A percentile compares a stretch with the other conserved stretches of the same genome.
phyloP scores from a whole-genome alignment of 805 yeast species.

The Pichia sporocuriosa region DNA sequence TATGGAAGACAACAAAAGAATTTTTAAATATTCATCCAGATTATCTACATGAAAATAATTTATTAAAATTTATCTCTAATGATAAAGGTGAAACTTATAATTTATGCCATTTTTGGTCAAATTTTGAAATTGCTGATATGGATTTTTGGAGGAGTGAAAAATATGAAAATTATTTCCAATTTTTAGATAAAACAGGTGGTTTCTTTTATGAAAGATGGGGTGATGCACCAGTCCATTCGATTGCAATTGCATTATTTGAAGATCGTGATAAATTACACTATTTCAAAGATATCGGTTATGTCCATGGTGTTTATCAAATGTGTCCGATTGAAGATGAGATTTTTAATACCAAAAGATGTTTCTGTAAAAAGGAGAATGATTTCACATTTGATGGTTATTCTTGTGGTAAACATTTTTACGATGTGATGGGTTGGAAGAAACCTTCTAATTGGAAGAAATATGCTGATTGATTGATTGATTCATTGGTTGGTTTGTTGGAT shows the following conservation, averaged over 20 bases:
- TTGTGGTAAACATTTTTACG: conserved; percentile 29
- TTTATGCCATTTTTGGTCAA: conserved; percentile 78
- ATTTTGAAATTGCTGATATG: conserved; percentile 68
- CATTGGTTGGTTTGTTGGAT: no score
- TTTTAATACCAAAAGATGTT: conserved; percentile 28
- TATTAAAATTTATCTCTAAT: conserved; percentile 55
- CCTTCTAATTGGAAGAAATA: conserved; percentile 27
- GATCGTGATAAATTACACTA: conserved; percentile 54
- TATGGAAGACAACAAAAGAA: conserved; percentile 52
- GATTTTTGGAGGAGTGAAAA: conserved; percentile 56
- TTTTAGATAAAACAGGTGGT: conserved; percentile 64
- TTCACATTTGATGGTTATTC: conserved; percentile 33
- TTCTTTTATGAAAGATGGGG: conserved; percentile 90
- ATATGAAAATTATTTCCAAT: conserved; percentile 54
- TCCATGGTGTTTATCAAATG: conserved; percentile 45
- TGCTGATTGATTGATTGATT: conserved; percentile 5
- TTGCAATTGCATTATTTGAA: conserved; percentile 60
- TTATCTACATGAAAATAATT: conserved; percentile 38
- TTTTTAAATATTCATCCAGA: conserved; percentile 39
- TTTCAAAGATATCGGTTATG: conserved; percentile 71
- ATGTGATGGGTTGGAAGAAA: conserved; percentile 21
- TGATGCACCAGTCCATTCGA: conserved; percentile 85
- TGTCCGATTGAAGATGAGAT: conserved; percentile 34
- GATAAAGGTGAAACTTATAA: conserved; percentile 63
- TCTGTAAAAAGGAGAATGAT: conserved; percentile 34